Evolutionary conservation across 202 grass and related monocot genomes (phyloP), one percentile per base, ranked within the genome.

Genomic region (Carex arenaria): DNA sequence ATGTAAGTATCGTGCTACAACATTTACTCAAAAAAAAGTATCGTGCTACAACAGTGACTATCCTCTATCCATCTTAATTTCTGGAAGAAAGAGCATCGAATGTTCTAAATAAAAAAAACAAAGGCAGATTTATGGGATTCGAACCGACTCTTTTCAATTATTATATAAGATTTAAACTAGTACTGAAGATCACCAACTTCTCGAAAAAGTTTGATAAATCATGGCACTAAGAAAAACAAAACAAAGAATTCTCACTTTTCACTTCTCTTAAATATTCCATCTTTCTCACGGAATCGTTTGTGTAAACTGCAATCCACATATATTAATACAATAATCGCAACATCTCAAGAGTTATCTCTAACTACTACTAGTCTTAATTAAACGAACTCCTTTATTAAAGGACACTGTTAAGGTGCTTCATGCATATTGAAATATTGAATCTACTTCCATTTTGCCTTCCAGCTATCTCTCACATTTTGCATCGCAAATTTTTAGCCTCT

Each of bases 121-220:
- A 59, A 59, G 53, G 74, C 23, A 36, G 54, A 60, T 78, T 78
- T 78, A 78, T 78, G 74, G 74, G 74, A 78, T 78, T 78, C 74
- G 74, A 78, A 78, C 74, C 74, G 74, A 60, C 54, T 5, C 54
- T n/a, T 20, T 78, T 42, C 7, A 42, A 42, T 42, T 78, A 40
- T 60, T 36, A 20, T 78, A 77, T 57, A 38, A 78, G 74, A 78
- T 78, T 38, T 78, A 78, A 72, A 60, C 14, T 56, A 17, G 52
- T 59, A 60, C 38, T 20, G 54, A 78, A 78, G 54, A 78, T 78
- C 74, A 60, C 53, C 31, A 60, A 78, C 74, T 78, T 78, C 17
- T 78, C 18, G 53, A 78, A 31, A 78, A 78, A 78, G 74, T 31
- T 78, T 78, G 53, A 78, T 59, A 59, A 36, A 60, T 78, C 53